Evolutionary conservation across 352 stramenopile species (phyloP), one percentile per base, ranked within the genome.

Genomic region (Blastocystis sp.): DNA sequence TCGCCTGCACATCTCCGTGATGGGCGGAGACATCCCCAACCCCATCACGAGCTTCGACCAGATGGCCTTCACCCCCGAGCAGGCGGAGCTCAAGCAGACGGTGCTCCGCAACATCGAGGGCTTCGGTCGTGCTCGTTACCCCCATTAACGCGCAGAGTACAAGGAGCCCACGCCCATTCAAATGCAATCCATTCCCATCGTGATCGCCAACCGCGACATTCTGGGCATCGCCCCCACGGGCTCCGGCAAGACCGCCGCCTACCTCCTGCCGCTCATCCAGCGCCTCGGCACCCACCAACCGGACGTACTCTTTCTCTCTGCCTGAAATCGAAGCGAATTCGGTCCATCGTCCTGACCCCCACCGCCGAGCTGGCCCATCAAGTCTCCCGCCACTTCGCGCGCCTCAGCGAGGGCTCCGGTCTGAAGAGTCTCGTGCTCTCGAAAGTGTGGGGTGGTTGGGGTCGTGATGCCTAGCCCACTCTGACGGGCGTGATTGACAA

Each of bases 101-200:
- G 38, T 89, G 38, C 78, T 88, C 24, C 64, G 59, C 34, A 82
- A 87, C 57, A 82, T 87, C 66, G 82, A 82, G 62, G 48, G 63
- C 28, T 52, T 62, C 45, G 82, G 74, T 82, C 57, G 19, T 28
- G 0, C 57, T 91, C 38, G 69, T 90, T 48, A 4, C 21, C 19
- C 3, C 14, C 38, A 4, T 92, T 45, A 89, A 92, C 74, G 59
- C 65, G 17, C 89, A 40, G 70, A 90, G 89, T 99, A 98, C 94
- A 98, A 97, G 89, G 96, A 99, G 89, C 97, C 97, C 1, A 99
- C 96, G 62, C 92, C 97, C 2, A 97, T 99, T 89, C 97, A 99
- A 91, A 99, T 99, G 97, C 94, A 98, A 90, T 92, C 94, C 24
- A 95, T 98, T 69, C 95, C 95, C 48, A 93, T 92, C 59, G 89